phyloP scores from a whole-genome alignment of 176 grass and related monocot species.

The Phyllostachys edulis region DNA sequence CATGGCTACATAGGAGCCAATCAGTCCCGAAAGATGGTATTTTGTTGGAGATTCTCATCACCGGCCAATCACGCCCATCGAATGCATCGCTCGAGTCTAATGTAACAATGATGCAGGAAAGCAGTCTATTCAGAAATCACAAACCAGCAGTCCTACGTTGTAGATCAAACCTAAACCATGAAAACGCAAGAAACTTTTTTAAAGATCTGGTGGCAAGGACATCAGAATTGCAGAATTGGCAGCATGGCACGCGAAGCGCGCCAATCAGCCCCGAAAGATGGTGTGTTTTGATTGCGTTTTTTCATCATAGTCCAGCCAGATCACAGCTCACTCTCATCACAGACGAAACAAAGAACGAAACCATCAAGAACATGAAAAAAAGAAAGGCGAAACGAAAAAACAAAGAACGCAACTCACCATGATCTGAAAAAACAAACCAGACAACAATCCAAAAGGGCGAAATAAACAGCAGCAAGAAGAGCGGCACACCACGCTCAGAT shows the following conservation, averaged over 20 bases:
- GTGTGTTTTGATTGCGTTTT: slow-evolving; percentile 40
- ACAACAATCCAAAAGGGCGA: background rate
- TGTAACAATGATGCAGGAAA: background rate
- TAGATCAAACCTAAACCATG: background rate
- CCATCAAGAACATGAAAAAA: background rate
- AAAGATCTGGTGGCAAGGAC: background rate
- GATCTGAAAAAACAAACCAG: background rate
- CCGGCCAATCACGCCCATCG: background rate
- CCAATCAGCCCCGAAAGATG: slow-evolving; percentile 43
- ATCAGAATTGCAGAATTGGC: slow-evolving; percentile 37
- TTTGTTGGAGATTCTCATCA: slow-evolving; percentile 26
- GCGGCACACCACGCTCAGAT: background rate
- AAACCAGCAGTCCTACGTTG: no score
- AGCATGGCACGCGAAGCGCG: slow-evolving; percentile 1
- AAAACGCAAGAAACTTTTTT: background rate
- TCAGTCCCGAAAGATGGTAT: slow-evolving; percentile 30
- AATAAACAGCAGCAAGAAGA: background rate
- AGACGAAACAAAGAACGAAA: background rate
- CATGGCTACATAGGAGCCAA: slow-evolving; percentile 9
- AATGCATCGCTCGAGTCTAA: background rate
- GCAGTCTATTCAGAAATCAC: background rate
- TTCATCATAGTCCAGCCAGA: slow-evolving; percentile 32
- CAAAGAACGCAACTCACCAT: background rate
- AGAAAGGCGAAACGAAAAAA: background rate
- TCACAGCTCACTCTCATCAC: background rate